Base-by-base conservation (phyloP, 805 yeast species). In the Candida golubevii region DNA sequence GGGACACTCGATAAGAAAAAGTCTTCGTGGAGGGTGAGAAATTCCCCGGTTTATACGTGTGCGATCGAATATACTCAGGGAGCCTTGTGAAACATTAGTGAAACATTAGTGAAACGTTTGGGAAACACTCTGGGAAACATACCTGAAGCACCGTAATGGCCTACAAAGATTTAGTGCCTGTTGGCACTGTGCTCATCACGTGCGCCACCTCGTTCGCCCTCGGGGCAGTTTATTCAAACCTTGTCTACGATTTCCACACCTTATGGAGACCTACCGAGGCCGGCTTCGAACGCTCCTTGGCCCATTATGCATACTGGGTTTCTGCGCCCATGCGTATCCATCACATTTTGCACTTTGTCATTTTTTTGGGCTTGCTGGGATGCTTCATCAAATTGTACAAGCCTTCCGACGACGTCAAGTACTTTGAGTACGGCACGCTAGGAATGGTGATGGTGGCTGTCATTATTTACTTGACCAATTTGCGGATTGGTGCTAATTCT, bases 381-480 rank as follows among this genome's bases (percentile, higher is more conserved):
- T 71, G 82, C 45, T 71, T 83, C 52, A 75, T 85, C 60, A 88
- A 88, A 71, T 75, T 91, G 45, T 88, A 83, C 71, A 85, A 84
- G 67, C 97, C 98, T n/a, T 62, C 78, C 37, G 91, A 85, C 41
- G 95, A 91, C 39, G 76, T 86, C 57, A 83, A 85, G 63, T 77
- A 83, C 61, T 91, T 93, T 61, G 99, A 91, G 65, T 96, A 95
- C 56, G 95, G 90, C 36, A 73, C 95, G 9, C 71, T 90, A 54
- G 80, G 79, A n/a, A 75, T 87, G 46, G 78, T 77, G 61, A 83
- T 89, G 63, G 69, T 82, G 32, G 85, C 85, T 14, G 67, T 85
- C 36, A 80, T 91, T 56, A 78, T 91, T 56, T 93, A 89, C 65
- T 70, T 91, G 57, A 85, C 96, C 50, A 93, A 93, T 69, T 72